A percentile compares a stretch with the other conserved stretches of the same genome.
Evolutionary conservation across 179 eudicot species (phyloP).

Genomic region (Silene vulgaris): DNA sequence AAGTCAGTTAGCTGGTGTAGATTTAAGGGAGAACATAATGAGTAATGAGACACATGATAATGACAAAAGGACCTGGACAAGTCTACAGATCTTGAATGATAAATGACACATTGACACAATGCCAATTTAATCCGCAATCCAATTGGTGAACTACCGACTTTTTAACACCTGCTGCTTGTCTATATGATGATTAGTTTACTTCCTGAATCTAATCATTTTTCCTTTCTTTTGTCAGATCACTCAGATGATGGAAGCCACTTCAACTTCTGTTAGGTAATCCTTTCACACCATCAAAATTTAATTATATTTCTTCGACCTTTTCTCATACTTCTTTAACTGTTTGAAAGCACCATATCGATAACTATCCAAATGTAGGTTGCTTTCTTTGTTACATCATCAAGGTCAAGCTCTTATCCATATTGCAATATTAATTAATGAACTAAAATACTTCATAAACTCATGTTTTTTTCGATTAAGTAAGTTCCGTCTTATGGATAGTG

Average conservation of each 20-base stretch:
- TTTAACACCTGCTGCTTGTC: not conserved
- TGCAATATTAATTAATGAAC: slow-evolving; percentile 9
- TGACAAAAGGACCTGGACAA: not conserved
- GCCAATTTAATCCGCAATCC: not conserved
- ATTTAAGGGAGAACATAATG: not conserved
- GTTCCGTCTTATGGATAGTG: slow-evolving; percentile 14
- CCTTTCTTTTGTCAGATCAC: not conserved
- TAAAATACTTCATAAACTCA: slow-evolving; percentile 7
- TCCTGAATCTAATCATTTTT: not conserved
- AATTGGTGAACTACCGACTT: not conserved
- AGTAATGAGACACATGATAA: not conserved
- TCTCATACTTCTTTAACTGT: not conserved
- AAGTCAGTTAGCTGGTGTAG: too few relatives aligned
- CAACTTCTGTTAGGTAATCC: not conserved
- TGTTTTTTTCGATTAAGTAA: not conserved
- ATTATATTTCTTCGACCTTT: not conserved
- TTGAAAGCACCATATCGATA: not conserved
- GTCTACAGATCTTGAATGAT: not conserved
- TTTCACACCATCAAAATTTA: not conserved
- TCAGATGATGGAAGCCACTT: slow-evolving; percentile 3
- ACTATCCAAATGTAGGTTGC: slow-evolving; percentile 7
- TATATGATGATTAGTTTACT: not conserved
- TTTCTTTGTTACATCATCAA: slow-evolving; percentile 12
- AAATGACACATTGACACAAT: not conserved
- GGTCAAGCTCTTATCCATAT: slow-evolving; percentile 20